A percentile compares a stretch with the other conserved stretches of the same genome.
Conservation (phyloP, 129 eudicot genomes). For the Smallanthus sonchifolius region DNA sequence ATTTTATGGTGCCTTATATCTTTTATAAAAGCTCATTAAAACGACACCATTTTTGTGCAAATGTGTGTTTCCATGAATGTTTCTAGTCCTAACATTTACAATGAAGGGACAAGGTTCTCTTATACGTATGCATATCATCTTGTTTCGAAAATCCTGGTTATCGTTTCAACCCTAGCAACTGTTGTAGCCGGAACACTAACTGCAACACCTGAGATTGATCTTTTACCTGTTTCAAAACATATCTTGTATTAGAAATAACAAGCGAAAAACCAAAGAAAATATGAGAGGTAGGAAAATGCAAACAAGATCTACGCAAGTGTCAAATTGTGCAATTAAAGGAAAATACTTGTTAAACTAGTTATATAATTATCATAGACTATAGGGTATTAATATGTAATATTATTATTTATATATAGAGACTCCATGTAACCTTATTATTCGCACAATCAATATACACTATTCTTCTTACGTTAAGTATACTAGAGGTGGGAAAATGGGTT, state of each 20-base stretch:
- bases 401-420: too few relatives aligned
- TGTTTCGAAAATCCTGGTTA: not conserved
- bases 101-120: not conserved
- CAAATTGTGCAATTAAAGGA: not conserved
- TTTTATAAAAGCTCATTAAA: too few relatives aligned
- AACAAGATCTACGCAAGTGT: not conserved
- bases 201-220: not conserved
- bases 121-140: not conserved
- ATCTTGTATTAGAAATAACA: not conserved
- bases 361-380: too few relatives aligned
- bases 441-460: too few relatives aligned
- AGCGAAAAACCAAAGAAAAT: not conserved
- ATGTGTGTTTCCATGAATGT: too few relatives aligned
- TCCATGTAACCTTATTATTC: too few relatives aligned
- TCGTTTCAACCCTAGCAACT: not conserved
- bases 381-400: too few relatives aligned
- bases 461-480: not conserved
- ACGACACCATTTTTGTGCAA: too few relatives aligned
- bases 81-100: slow-evolving; percentile 16
- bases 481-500: not conserved
- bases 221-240: not conserved
- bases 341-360: not conserved
- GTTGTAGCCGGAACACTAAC: not conserved
- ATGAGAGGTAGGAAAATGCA: not conserved
- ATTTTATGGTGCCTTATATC: too few relatives aligned